Evolutionary conservation across 306 rosid species (phyloP).

Genomic region (Dalbergia cochinchinensis): DNA sequence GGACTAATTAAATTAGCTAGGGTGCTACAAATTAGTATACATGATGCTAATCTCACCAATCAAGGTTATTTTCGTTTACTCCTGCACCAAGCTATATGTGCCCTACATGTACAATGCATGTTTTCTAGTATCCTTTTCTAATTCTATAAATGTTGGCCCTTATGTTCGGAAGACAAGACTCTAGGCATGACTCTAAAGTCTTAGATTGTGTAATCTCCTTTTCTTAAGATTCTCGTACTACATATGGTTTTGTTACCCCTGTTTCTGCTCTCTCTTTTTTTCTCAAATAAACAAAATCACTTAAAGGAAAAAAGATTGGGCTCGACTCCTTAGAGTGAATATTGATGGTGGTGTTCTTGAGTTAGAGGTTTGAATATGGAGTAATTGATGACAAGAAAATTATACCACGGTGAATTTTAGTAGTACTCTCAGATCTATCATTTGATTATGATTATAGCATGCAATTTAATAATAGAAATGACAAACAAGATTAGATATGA

Average conservation of each 20-base stretch:
- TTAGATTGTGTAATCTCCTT: neutral
- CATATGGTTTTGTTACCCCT: neutral
- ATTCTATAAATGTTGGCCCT: neutral
- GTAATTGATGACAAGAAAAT: too few relatives aligned
- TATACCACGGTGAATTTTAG: too few relatives aligned
- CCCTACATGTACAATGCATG: slow-evolving; percentile 29
- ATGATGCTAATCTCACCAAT: neutral
- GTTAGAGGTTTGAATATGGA: too few relatives aligned
- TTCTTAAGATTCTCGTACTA: neutral
- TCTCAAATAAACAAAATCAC: too few relatives aligned
- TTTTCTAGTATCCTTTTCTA: neutral
- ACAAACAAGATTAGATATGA: too few relatives aligned
- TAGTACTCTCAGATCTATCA: too few relatives aligned
- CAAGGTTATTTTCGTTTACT: slow-evolving; percentile 11
- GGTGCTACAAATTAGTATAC: neutral
- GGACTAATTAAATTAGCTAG: neutral
- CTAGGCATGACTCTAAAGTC: neutral
- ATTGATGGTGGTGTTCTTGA: neutral
- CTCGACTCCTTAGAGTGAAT: neutral
- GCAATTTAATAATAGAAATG: too few relatives aligned
- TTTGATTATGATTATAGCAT: too few relatives aligned
- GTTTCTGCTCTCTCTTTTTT: too few relatives aligned
- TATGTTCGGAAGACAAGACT: neutral
- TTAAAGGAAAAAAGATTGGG: neutral
- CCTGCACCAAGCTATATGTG: neutral